These are phyloP conservation scores for Trypanosoma vivax DNA, from an alignment of 208 protist genomes.

Conservation along the genomic window DNA sequence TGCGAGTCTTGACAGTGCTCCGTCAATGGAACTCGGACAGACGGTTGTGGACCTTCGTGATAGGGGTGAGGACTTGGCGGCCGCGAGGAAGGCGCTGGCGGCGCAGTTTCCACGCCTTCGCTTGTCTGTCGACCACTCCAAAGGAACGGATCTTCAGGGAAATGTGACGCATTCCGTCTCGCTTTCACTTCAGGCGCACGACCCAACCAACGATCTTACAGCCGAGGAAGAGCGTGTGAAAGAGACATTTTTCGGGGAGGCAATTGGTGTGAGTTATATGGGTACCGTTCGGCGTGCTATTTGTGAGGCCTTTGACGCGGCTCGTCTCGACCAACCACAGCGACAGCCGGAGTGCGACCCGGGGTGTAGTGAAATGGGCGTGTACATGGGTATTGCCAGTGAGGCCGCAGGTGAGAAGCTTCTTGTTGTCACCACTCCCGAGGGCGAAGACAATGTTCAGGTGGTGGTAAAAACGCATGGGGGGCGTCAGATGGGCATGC, in stretches of 20 bases:
- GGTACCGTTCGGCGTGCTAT: slow-evolving; percentile 28
- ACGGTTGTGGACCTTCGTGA: slow-evolving; percentile 12
- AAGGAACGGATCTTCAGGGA: slow-evolving; percentile 50
- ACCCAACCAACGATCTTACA: neutral
- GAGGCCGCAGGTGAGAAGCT: slow-evolving; percentile 10
- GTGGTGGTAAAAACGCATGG: slow-evolving; percentile 1
- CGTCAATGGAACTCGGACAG: neutral
- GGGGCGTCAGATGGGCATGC: slow-evolving; percentile 2
- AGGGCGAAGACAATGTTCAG: slow-evolving; percentile 10
- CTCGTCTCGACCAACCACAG: slow-evolving; percentile 13
- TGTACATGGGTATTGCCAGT: slow-evolving; percentile 17
- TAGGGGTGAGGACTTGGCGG: slow-evolving; percentile 11
- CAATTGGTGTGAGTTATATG: slow-evolving; percentile 28
- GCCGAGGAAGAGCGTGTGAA: slow-evolving; percentile 24
- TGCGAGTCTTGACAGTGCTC: neutral
- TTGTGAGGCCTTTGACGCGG: slow-evolving; percentile 36
- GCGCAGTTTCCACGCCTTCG: slow-evolving; percentile 35
- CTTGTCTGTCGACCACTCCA: slow-evolving; percentile 46
- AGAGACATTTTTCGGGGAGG: slow-evolving; percentile 46
- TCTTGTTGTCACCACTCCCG: slow-evolving; percentile 1
- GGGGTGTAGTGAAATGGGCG: slow-evolving; percentile 12
- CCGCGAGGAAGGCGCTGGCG: slow-evolving; percentile 8
- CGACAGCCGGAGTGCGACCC: slow-evolving; percentile 1
- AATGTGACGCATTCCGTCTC: slow-evolving; percentile 50
- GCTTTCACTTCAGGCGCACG: slow-evolving; percentile 21